Percentiles rank a stretch among this genome's conserved stretches.
phyloP scores from a whole-genome alignment of 345 rosid genomes.

The Erucastrum elatum region DNA sequence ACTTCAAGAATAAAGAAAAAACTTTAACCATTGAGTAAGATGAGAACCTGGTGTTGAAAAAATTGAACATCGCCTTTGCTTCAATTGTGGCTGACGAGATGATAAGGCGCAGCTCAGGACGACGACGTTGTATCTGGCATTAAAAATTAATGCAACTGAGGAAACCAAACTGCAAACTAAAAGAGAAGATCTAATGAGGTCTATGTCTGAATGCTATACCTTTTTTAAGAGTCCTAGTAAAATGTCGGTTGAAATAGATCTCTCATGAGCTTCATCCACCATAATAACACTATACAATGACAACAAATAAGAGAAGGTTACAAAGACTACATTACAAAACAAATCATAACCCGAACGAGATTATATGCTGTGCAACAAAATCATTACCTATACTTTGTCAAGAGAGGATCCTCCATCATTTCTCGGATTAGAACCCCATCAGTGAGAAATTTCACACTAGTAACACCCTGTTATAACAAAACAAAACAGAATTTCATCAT shows the following conservation, averaged over 20 bases:
- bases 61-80: constrained; percentile 79
- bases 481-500: constrained; percentile 18
- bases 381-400: constrained; percentile 85
- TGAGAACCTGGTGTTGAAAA: constrained; percentile 71
- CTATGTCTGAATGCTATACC: constrained; percentile 43
- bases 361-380: constrained; percentile 4
- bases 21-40: constrained; percentile 7
- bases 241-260: constrained; percentile 94
- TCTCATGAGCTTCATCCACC: constrained; percentile 99
- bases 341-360: not conserved
- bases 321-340: not conserved
- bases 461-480: constrained; percentile 64
- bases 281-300: constrained; percentile 70
- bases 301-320: constrained; percentile 2
- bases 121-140: constrained; percentile 75
- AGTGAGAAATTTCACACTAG: constrained; percentile 84
- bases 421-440: constrained; percentile 94
- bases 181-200: constrained; percentile 1
- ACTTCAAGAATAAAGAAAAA: not conserved
- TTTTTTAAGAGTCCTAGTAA: constrained; percentile 91
- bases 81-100: constrained; percentile 97
- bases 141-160: not conserved
- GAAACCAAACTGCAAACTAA: not conserved
- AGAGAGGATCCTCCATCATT: constrained; percentile 99
- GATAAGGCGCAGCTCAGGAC: constrained; percentile 85